phyloP scores from a whole-genome alignment of 169 alveolate species.

The Cryptosporidium parvum region DNA sequence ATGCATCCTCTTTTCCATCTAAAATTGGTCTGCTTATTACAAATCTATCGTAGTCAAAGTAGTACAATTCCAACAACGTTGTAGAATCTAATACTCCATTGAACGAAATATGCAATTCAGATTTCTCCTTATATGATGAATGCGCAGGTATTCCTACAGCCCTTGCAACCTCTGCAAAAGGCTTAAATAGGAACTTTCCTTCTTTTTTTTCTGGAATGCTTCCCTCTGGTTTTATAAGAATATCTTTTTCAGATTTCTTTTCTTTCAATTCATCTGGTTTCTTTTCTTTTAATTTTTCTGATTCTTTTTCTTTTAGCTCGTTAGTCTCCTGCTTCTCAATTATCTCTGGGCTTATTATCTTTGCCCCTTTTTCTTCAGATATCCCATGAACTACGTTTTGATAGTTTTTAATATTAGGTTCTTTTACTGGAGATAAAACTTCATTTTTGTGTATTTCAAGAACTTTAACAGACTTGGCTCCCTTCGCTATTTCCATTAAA shows the following conservation, averaged over 20 bases:
- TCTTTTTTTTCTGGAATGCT: not conserved
- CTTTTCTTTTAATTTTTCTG: not conserved
- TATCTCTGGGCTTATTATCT: not conserved
- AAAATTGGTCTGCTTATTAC: not conserved
- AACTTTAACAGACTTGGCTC: conserved; percentile 2
- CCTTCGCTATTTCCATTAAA: conserved; percentile 13
- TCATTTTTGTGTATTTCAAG: not conserved
- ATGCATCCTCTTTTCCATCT: not conserved
- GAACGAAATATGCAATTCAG: not conserved
- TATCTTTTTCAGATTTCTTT: not conserved
- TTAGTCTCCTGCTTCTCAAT: not conserved
- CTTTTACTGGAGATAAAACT: not conserved
- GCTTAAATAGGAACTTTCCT: conserved; percentile 6
- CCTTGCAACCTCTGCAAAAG: conserved; percentile 74
- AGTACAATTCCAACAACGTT: conserved; percentile 34
- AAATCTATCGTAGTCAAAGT: conserved; percentile 43
- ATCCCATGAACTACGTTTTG: not conserved
- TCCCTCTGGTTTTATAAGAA: not conserved
- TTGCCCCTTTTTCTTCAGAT: not conserved
- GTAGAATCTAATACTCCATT: conserved; percentile 42
- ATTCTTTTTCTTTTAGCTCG: not conserved
- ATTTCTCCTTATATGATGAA: not conserved
- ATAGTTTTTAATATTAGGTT: not conserved
- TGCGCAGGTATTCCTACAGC: conserved; percentile 75
- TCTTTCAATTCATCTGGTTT: not conserved